phyloP scores from a whole-genome alignment of 345 rosid genomes.

The Rhizophora apiculata region DNA sequence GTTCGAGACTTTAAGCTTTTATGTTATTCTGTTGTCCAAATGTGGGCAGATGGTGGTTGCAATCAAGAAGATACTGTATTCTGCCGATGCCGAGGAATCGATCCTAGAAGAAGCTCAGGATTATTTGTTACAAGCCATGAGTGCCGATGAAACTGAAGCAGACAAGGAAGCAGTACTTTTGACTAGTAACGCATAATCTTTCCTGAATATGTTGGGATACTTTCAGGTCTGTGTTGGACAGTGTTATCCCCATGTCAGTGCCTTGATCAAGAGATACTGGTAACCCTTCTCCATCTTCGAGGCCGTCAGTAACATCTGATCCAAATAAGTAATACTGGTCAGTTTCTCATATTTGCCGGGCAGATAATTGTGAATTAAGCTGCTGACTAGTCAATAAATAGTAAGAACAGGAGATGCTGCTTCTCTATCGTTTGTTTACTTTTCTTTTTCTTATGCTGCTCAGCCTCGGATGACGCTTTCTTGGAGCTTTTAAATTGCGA shows the following conservation, averaged over 20 bases:
- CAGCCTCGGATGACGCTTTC: too few relatives aligned
- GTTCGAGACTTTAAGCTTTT: not conserved
- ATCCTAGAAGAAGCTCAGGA: conserved; percentile 84
- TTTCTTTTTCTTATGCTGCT: too few relatives aligned
- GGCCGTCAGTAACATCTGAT: not conserved
- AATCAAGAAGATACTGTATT: conserved; percentile 79
- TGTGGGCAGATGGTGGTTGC: conserved; percentile 65
- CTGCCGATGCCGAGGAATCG: conserved; percentile 75
- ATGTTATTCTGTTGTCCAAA: not conserved
- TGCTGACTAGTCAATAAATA: not conserved
- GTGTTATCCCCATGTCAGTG: conserved; percentile 1
- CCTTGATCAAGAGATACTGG: conserved; percentile 1
- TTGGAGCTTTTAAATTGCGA: too few relatives aligned
- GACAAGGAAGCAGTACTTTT: conserved; percentile 29
- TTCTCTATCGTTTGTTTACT: too few relatives aligned
- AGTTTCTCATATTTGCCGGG: not conserved
- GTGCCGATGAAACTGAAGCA: conserved; percentile 34
- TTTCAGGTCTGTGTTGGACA: not conserved
- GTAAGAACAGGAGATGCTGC: too few relatives aligned
- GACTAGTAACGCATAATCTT: conserved; percentile 4
- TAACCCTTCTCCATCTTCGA: not conserved
- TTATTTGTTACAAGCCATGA: conserved; percentile 39
- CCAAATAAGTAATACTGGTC: not conserved
- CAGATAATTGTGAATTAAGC: conserved; percentile 15
- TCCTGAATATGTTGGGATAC: not conserved